Percentiles rank a stretch among this genome's conserved stretches.
phyloP scores from a whole-genome alignment of 2,329 filamentous ascomycete genomes.

The Aspergillus cejpii region DNA sequence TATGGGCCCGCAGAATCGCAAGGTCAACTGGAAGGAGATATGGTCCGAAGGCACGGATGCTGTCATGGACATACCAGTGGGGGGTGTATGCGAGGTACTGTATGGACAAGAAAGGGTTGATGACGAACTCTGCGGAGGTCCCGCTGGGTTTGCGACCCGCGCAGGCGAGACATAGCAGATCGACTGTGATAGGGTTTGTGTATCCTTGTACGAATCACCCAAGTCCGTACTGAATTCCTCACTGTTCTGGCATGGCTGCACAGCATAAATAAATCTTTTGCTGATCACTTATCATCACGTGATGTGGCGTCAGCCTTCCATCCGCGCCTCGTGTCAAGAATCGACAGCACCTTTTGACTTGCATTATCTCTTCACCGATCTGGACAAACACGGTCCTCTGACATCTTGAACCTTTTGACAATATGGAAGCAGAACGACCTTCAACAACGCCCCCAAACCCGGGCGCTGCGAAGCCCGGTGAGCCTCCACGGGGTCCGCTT shows the following conservation, averaged over 20 bases:
- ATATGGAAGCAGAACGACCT: constrained; percentile 23
- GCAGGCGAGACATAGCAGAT: not conserved
- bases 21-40: constrained; percentile 66
- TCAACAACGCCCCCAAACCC: constrained; percentile 44
- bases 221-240: too few species aligned
- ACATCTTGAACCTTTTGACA: not conserved
- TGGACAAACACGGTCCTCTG: too few species aligned
- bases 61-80: constrained; percentile 92
- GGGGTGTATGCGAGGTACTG: constrained; percentile 87
- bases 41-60: constrained; percentile 95
- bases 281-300: constrained; percentile 3
- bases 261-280: too few species aligned
- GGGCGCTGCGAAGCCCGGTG: constrained; percentile 31
- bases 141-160: not conserved
- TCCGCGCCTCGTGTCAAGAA: not conserved
- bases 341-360: too few species aligned
- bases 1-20: constrained; percentile 38
- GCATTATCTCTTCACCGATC: too few species aligned
- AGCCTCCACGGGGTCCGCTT: constrained; percentile 39
- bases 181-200: too few species aligned
- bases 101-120: constrained; percentile 60
- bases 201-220: too few species aligned
- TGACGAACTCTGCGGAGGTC: constrained; percentile 17
- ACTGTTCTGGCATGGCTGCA: too few species aligned
- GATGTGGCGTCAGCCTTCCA: not conserved